These are phyloP conservation scores for Agrocybe praecox DNA, from an alignment of 768 basidiomycete genomes.

Conservation along the genomic window DNA sequence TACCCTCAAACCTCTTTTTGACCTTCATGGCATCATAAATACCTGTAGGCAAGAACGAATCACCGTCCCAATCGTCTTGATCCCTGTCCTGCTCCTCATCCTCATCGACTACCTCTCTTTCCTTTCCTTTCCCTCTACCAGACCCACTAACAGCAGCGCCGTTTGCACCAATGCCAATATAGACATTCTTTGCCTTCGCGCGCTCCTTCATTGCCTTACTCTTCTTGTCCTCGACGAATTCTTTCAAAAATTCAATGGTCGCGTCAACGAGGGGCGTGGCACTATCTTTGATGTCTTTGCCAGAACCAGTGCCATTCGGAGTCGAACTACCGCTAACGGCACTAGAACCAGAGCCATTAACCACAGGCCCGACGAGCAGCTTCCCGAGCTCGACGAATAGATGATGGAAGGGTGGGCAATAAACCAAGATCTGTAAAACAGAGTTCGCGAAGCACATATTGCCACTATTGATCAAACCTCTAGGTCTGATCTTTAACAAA, in stretches of 20 bases:
- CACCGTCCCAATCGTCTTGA: slow-evolving; percentile 52
- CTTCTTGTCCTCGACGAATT: slow-evolving; percentile 54
- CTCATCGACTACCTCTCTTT: slow-evolving; percentile 28
- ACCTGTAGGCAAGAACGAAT: slow-evolving; percentile 82
- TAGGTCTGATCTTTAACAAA: slow-evolving; percentile 49
- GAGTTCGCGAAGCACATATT: slow-evolving; percentile 99
- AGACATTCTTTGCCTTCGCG: slow-evolving; percentile 20
- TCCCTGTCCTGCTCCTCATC: slow-evolving; percentile 36
- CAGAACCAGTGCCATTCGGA: slow-evolving; percentile 16
- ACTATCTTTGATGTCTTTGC: slow-evolving; percentile 23
- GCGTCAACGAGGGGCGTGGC: slow-evolving; percentile 66
- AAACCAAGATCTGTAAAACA: slow-evolving; percentile 88
- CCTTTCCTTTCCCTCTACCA: slow-evolving; percentile 23
- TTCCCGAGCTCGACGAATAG: slow-evolving; percentile 75
- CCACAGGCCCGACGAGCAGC: slow-evolving; percentile 8
- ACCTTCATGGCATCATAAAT: slow-evolving; percentile 93
- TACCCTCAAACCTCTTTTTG: slow-evolving; percentile 91
- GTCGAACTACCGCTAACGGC: background rate
- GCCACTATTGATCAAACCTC: slow-evolving; percentile 91
- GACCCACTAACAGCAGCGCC: slow-evolving; percentile 12
- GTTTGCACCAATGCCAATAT: background rate
- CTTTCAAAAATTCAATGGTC: slow-evolving; percentile 72
- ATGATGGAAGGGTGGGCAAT: slow-evolving; percentile 83
- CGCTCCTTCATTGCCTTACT: slow-evolving; percentile 21
- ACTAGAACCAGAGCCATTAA: background rate